Evolutionary conservation across 345 rosid genomes (phyloP).

Genomic region (Hypericum androsaemum): DNA sequence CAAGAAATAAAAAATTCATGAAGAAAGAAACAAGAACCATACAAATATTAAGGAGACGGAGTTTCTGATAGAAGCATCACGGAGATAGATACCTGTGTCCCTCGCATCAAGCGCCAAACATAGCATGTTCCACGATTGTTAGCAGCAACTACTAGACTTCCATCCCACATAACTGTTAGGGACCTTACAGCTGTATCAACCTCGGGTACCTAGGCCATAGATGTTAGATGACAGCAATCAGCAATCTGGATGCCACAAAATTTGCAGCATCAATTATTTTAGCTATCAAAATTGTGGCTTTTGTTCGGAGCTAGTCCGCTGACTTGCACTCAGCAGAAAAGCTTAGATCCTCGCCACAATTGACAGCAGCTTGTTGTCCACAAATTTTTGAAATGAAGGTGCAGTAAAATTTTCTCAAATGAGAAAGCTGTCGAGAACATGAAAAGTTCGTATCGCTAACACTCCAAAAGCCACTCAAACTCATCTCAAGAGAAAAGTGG

Average conservation of each 20-base stretch:
- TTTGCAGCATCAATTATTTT: too few species aligned
- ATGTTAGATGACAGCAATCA: not conserved
- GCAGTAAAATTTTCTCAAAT: too few species aligned
- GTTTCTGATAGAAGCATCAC: slow-evolving; percentile 3
- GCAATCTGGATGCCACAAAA: not conserved
- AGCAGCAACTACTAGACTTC: slow-evolving; percentile 95
- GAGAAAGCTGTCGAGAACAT: too few species aligned
- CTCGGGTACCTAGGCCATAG: slow-evolving; percentile 55
- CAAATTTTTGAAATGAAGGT: too few species aligned
- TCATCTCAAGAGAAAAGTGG: too few species aligned
- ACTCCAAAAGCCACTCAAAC: too few species aligned
- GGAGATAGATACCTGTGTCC: slow-evolving; percentile 44
- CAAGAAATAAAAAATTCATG: not conserved
- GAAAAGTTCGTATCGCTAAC: too few species aligned
- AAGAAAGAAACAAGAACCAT: slow-evolving; percentile 1
- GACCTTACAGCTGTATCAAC: slow-evolving; percentile 90
- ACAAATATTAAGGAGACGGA: not conserved
- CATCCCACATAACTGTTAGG: slow-evolving; percentile 91
- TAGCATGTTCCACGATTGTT: slow-evolving; percentile 88
- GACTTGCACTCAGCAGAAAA: too few species aligned
- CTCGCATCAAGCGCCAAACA: slow-evolving; percentile 81
- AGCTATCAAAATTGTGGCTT: too few species aligned
- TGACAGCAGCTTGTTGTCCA: too few species aligned
- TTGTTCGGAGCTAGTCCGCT: too few species aligned
- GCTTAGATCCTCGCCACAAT: too few species aligned